phyloP scores from a whole-genome alignment of 352 stramenopile genomes.

The Phytopythium aichiense region DNA sequence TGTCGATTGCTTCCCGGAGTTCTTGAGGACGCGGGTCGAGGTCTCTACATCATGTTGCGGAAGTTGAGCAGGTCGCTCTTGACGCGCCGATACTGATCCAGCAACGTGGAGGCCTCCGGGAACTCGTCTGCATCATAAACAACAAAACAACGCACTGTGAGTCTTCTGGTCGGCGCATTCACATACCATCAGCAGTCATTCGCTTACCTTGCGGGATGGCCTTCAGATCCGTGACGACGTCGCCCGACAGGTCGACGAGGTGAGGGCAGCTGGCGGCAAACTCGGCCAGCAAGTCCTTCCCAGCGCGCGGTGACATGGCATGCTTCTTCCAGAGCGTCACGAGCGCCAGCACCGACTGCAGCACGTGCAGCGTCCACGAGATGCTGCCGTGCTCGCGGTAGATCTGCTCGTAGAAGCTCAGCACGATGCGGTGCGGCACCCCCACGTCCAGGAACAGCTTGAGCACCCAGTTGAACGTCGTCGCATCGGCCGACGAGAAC shows the following conservation, averaged over 20 bases:
- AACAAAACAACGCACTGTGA: not conserved
- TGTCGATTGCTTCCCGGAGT: not conserved
- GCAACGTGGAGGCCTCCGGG: conserved; percentile 45
- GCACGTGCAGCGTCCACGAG: conserved; percentile 73
- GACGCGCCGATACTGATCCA: conserved; percentile 72
- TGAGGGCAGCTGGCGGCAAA: conserved; percentile 78
- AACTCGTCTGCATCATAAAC: conserved; percentile 44
- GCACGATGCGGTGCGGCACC: conserved; percentile 62
- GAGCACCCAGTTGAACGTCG: conserved; percentile 78
- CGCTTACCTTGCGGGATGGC: conserved; percentile 69
- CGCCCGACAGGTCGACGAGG: conserved; percentile 72
- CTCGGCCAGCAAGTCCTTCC: conserved; percentile 62
- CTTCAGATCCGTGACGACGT: conserved; percentile 78
- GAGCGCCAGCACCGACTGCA: conserved; percentile 71
- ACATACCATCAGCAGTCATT: not conserved
- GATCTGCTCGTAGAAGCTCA: conserved; percentile 79
- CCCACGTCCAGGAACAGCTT: conserved; percentile 82
- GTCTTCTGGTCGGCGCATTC: not conserved
- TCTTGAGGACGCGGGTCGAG: not conserved
- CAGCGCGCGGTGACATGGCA: conserved; percentile 59
- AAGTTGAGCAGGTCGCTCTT: conserved; percentile 74
- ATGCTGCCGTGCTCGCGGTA: conserved; percentile 52
- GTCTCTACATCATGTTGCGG: conserved; percentile 58
- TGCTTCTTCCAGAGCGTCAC: conserved; percentile 83
- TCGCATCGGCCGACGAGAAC: conserved; percentile 51